Evolutionary conservation across 106 monocot species (phyloP), one percentile per base, ranked within the genome.

Genomic region (Triglochin maritima): DNA sequence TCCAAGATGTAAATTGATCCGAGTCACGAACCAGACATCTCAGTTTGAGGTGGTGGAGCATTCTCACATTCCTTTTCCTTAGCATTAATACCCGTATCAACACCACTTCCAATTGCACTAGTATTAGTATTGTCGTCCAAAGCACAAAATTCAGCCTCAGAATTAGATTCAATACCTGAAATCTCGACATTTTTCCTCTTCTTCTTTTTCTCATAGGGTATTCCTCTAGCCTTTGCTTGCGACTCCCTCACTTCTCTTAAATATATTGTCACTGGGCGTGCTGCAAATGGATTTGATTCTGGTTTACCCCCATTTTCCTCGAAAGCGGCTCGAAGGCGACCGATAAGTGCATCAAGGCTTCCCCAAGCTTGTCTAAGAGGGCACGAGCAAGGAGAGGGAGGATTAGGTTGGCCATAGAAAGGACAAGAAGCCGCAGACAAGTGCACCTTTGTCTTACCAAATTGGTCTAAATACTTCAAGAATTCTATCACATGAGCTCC

Each of bases 311-410:
- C 65, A 50, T 4, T 51, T 50, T 66, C 65, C 65, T 66, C 65
- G 65, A 7, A 66, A 50, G 50, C 65, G 12, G 65, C 65, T 15
- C 65, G 15, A 17, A 66, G 65, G 16, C 65, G 15, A 1, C 65
- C 65, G 49, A 66, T 66, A 13, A 66, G 65, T 5, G 65, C 65
- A 50, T 66, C 65, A 17, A 66, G 65, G 65, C 49, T 50, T 5
- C 65, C 65, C 65, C 65, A 66, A 13, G 65, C 65, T 50, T 66
- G 65, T 14, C 65, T 49, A 17, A 66, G 65, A 17, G 65, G 65
- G 50, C 65, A 66, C 6, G 50, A 13, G 65, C 65, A 66, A 17
- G 65, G 5, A 17, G 65, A 17, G 50, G 65, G 65, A 17, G 65
- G 65, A 50, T 66, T 49, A 50, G 65, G 65, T 11, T 49, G 50